Evolutionary conservation across 2,329 filamentous ascomycete genomes (phyloP), one percentile per base, ranked within the genome.

Genomic region (Fusarium pseudoanthophilum): DNA sequence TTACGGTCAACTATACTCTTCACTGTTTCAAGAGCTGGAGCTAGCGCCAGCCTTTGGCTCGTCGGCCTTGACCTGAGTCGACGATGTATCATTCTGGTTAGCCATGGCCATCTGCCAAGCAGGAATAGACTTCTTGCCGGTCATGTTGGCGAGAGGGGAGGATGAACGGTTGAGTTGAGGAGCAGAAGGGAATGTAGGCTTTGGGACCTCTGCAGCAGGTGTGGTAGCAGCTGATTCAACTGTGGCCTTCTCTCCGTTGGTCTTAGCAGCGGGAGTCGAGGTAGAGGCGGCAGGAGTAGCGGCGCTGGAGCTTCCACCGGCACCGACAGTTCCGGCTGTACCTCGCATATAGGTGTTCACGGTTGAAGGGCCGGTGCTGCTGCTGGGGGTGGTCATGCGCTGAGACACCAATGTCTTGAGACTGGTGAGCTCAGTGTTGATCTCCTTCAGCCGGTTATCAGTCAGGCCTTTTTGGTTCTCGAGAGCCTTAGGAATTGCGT

Each of bases 401-500:
- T 91, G 89, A 48, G 87, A 85, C 77, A 99, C 90, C 60, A 99
- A 86, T 5, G 93, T 93, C 88, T 98, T 98, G 78, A 99, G 85
- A 80, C 95, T 98, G 85, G 93, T 94, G 77, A 99, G 87, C 83
- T 99, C 96, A 11, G 87, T 89, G 75, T 93, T 93, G 74, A 99
- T 89, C 77, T 98, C 96, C 82, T 91, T 92, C 66, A 99, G 85
- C 55, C 95, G 89, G 74, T 86, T 89, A 79, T 98, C 95, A 32
- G 93, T 94, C 60, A 90, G 87, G 70, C 95, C 93, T 83, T 95
- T 95, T 79, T 98, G 94, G 60, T 92, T 92, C 72, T 96, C 91
- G 78, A 99, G 89, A 5, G 95, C 95, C 82, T 93, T 94, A 13
- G 97, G 96, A 61, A 99, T 94, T 58, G 93, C 86, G 74, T 95